These are phyloP conservation scores for Cystobasidium sp. DNA, from an alignment of 1,284 basidiomycete species.

Conservation along the genomic window DNA sequence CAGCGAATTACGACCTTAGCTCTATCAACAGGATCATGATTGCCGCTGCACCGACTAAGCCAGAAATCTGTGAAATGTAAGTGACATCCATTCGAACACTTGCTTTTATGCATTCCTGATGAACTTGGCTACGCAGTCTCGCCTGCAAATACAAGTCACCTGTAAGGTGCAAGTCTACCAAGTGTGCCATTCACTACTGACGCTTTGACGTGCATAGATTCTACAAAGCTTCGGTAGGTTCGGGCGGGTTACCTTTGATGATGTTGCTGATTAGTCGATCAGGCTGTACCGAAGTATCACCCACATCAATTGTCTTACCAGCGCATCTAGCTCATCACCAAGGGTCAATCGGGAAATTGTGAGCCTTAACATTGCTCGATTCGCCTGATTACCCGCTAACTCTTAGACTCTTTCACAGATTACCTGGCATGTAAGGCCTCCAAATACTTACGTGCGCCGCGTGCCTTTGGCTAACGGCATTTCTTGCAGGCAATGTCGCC, in stretches of 20 bases:
- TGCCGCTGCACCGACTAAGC: constrained; percentile 35
- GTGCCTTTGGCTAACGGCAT: neutral
- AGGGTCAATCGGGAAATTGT: constrained; percentile 14
- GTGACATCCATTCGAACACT: neutral
- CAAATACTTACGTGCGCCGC: too few species aligned
- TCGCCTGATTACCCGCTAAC: neutral
- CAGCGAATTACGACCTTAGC: constrained; percentile 48
- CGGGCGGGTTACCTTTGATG: neutral
- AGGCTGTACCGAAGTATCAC: constrained; percentile 19
- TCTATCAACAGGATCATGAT: constrained; percentile 46
- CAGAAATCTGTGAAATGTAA: constrained; percentile 28
- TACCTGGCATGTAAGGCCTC: constrained; percentile 14
- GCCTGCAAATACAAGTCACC: constrained; percentile 21
- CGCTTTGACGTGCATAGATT: neutral
- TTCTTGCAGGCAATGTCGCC: constrained; percentile 17
- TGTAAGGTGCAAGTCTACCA: neutral
- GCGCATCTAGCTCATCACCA: constrained; percentile 12
- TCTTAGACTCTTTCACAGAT: neutral
- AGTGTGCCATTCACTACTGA: neutral
- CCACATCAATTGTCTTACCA: constrained; percentile 11
- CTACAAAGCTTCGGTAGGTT: constrained; percentile 21
- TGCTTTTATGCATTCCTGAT: neutral
- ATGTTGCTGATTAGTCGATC: neutral
- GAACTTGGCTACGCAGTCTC: neutral
- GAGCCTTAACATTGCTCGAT: neutral